phyloP scores from a whole-genome alignment of 2,329 filamentous ascomycete genomes.

The Lojkania enalia region DNA sequence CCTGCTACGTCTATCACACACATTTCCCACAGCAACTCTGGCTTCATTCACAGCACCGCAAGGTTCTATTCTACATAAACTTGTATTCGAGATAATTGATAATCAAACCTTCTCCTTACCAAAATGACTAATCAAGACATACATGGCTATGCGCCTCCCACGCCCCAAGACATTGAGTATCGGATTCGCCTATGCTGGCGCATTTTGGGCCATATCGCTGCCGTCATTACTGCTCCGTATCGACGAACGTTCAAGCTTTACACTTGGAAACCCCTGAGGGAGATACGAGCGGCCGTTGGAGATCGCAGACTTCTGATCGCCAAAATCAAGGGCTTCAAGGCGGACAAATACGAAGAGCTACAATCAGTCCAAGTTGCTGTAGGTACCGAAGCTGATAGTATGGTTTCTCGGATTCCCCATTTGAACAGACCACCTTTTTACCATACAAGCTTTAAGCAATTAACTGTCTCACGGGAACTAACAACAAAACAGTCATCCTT shows the following conservation, averaged over 20 bases:
- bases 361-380: slow-evolving; percentile 12
- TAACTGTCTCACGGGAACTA: not conserved
- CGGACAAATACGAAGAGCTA: slow-evolving; percentile 33
- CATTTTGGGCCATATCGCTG: slow-evolving; percentile 6
- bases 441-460: no score
- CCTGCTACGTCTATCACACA: no score
- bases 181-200: slow-evolving; percentile 5
- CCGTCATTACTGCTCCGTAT: slow-evolving; percentile 28
- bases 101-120: no score
- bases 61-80: no score
- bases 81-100: no score
- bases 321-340: slow-evolving; percentile 27
- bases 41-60: no score
- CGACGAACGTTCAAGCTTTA: slow-evolving; percentile 36
- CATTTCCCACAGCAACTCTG: no score
- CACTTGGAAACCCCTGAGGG: slow-evolving; percentile 31
- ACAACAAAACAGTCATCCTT: slow-evolving; percentile 26
- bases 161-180: slow-evolving; percentile 4
- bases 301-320: slow-evolving; percentile 22
- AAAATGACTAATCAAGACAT: no score
- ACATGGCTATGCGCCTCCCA: no score
- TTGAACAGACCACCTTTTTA: no score
- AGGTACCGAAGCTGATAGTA: no score
- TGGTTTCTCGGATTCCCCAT: no score
- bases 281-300: slow-evolving; percentile 23